Evolutionary conservation across 2,329 filamentous ascomycete genomes (phyloP).

Genomic region (Westerdykella ornata): DNA sequence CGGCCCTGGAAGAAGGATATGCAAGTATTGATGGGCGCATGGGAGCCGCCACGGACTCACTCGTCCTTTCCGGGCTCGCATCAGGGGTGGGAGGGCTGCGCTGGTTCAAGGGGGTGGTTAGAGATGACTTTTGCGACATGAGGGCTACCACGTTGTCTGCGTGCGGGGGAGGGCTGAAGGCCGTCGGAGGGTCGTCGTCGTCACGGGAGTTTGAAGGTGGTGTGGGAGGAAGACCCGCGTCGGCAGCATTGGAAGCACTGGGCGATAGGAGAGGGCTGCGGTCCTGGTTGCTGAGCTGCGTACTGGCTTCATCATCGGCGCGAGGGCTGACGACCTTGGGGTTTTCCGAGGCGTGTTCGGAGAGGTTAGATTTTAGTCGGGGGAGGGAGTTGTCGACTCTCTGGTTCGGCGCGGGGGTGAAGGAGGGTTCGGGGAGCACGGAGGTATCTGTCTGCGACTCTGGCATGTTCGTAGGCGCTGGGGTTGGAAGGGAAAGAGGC

Average conservation of each 20-base stretch:
- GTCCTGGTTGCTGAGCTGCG: conserved; percentile 20
- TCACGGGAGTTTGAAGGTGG: conserved; percentile 37
- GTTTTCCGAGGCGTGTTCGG: conserved; percentile 18
- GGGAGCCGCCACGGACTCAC: conserved; percentile 14
- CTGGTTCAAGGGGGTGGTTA: conserved; percentile 40
- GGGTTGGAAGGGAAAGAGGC: not conserved
- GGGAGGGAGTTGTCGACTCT: conserved; percentile 24
- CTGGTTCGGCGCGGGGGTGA: conserved; percentile 21
- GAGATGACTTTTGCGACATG: conserved; percentile 34
- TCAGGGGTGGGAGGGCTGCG: conserved; percentile 37
- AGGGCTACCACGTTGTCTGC: conserved; percentile 39
- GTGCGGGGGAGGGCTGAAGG: conserved; percentile 27
- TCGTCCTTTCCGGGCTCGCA: conserved; percentile 31
- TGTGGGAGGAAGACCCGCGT: conserved; percentile 41
- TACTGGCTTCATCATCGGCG: conserved; percentile 24
- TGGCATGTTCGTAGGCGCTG: conserved; percentile 14
- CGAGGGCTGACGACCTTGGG: conserved; percentile 14
- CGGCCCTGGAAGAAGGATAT: conserved; percentile 40
- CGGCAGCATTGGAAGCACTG: conserved; percentile 18
- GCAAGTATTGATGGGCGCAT: conserved; percentile 24
- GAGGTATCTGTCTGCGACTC: conserved; percentile 19
- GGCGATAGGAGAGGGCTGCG: conserved; percentile 27
- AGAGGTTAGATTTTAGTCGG: conserved; percentile 22
- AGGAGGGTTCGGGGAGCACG: conserved; percentile 29
- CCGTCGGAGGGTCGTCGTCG: conserved; percentile 19